These are phyloP conservation scores for Talaromyces liani DNA, from an alignment of 495 filamentous ascomycete genomes.

Conservation along the genomic window DNA sequence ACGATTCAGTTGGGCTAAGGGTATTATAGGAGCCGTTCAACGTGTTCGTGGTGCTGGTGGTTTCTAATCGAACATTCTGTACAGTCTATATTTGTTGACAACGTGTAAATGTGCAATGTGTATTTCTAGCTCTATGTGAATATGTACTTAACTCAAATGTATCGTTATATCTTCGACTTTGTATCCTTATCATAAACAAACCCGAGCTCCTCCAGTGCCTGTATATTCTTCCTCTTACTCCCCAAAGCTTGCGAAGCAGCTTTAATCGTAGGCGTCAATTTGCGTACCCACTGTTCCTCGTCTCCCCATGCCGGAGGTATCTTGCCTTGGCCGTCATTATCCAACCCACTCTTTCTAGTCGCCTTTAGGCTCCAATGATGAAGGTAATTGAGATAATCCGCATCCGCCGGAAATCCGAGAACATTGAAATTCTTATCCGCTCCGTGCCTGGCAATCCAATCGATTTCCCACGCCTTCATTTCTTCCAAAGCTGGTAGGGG, in stretches of 20 bases:
- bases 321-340: constrained; percentile 50
- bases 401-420: constrained; percentile 67
- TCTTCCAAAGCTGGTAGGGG: constrained; percentile 49
- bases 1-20: constrained; percentile 54
- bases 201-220: constrained; percentile 49
- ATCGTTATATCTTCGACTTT: background rate
- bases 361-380: constrained; percentile 53
- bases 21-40: constrained; percentile 53
- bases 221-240: constrained; percentile 42
- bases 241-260: constrained; percentile 36
- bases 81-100: background rate
- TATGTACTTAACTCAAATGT: background rate
- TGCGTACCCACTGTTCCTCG: constrained; percentile 56
- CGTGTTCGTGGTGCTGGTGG: constrained; percentile 55
- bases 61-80: constrained; percentile 23
- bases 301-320: constrained; percentile 58
- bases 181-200: constrained; percentile 22
- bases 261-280: constrained; percentile 46
- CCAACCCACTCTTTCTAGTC: constrained; percentile 25
- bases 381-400: constrained; percentile 67
- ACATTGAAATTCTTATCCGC: constrained; percentile 52
- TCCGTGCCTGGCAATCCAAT: constrained; percentile 32
- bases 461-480: constrained; percentile 61
- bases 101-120: background rate
- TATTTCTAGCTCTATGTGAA: background rate